phyloP scores from a whole-genome alignment of 352 stramenopile species.

The Phytophthora vignae region DNA sequence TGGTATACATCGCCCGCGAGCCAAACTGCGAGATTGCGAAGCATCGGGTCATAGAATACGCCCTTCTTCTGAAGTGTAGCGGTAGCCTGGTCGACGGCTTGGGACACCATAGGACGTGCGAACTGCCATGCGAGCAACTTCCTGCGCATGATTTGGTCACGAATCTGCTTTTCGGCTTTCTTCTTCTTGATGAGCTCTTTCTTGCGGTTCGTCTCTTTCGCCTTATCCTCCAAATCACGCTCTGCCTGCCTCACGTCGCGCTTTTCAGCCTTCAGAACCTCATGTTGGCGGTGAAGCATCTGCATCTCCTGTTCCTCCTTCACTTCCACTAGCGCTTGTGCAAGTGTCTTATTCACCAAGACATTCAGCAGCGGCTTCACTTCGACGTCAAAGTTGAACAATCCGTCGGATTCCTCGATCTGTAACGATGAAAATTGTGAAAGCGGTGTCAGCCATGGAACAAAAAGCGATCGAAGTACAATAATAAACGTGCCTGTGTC shows the following conservation, averaged over 20 bases:
- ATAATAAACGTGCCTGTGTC: conserved; percentile 53
- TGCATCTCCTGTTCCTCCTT: conserved; percentile 79
- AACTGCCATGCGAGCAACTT: conserved; percentile 75
- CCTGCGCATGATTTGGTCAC: conserved; percentile 51
- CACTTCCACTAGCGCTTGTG: conserved; percentile 79
- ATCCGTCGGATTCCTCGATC: conserved; percentile 74
- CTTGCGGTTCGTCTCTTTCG: conserved; percentile 51
- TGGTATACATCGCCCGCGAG: conserved; percentile 51
- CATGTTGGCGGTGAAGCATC: conserved; percentile 48
- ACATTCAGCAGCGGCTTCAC: conserved; percentile 80
- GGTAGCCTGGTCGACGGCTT: conserved; percentile 44
- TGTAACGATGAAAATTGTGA: conserved; percentile 22
- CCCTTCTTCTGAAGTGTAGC: conserved; percentile 48
- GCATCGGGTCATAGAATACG: conserved; percentile 75
- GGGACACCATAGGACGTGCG: conserved; percentile 50
- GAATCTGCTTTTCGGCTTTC: conserved; percentile 50
- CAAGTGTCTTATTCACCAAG: conserved; percentile 84
- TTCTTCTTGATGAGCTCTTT: conserved; percentile 63
- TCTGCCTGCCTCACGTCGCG: conserved; percentile 48
- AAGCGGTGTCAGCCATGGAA: neutral
- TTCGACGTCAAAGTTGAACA: conserved; percentile 88
- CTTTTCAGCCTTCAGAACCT: conserved; percentile 56
- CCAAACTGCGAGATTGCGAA: conserved; percentile 58
- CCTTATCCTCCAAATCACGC: conserved; percentile 59
- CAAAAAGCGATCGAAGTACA: neutral